Base-by-base conservation (phyloP, 345 rosid genomes). In the Gossypium turneri region DNA sequence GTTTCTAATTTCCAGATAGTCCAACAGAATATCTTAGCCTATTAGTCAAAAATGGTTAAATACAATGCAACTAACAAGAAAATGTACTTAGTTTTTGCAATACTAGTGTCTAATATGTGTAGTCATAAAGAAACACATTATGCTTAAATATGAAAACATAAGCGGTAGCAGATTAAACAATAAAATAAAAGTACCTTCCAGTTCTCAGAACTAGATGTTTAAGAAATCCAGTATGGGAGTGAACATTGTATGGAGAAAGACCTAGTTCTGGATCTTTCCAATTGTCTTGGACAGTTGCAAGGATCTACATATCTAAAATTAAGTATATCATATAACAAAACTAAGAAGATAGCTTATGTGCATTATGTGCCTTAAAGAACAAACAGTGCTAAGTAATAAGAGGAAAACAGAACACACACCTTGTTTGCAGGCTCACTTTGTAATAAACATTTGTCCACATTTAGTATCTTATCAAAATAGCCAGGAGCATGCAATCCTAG, bases 181-280 rank as follows among this genome's bases (percentile, higher is more conserved):
- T 8, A 53, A 45, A 75, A 68, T 61, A 51, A 56, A 25, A 4
- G 19, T 84, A 94, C 98, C 98, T 92, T 85, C 98, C 97, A 80
- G 89, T 88, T 89, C 98, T 90, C 45, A 94, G 88, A 89, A 90
- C 88, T 76, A 92, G 89, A 88, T 92, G 98, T 87, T 92, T 94
- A 71, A 94, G 94, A 82, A 88, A 94, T 72, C 98, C 98, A 50
- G 55, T 82, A 82, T 94, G 98, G 73, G 95, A 88, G 79, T 85
- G 87, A 82, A 85, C 86, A 74, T 92, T 79, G 78, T 91, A 92
- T 13, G 98, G 97, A 81, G 95, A 91, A 80, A 94, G 90, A 76
- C 80, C 86, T 53, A 91, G 75, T 60, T 79, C 77, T 9, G 92
- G 86, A 81, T 92, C 92, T 85, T 90, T 91, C 98, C 97, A 94